A percentile compares a stretch with the other conserved stretches of the same genome.
Evolutionary conservation across 768 basidiomycete genomes (phyloP).

Genomic region (Mycena kentingensis): DNA sequence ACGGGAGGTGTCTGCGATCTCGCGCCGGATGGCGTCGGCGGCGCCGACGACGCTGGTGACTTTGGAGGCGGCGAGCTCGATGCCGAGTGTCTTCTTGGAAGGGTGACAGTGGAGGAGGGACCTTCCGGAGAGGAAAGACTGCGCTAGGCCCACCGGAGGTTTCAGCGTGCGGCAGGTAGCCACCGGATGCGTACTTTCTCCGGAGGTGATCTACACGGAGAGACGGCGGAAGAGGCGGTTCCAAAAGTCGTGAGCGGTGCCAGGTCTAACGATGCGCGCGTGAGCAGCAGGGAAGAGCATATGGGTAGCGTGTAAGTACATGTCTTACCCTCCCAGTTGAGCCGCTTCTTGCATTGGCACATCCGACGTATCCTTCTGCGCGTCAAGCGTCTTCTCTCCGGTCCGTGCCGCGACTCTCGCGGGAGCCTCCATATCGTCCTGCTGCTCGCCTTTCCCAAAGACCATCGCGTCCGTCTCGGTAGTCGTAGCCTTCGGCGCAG

Average conservation of each 20-base stretch:
- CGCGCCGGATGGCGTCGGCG: conserved; percentile 77
- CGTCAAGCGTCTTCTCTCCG: conserved; percentile 29
- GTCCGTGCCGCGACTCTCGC: conserved; percentile 37
- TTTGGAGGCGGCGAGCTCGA: conserved; percentile 91
- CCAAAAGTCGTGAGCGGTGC: conserved; percentile 92
- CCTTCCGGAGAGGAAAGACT: conserved; percentile 90
- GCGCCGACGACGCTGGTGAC: conserved; percentile 75
- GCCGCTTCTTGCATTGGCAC: conserved; percentile 75
- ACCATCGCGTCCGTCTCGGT: conserved; percentile 30
- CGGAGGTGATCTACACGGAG: conserved; percentile 88
- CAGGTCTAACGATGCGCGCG: conserved; percentile 32
- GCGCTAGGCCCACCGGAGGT: conserved; percentile 80
- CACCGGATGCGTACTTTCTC: conserved; percentile 65
- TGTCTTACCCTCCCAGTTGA: conserved; percentile 85
- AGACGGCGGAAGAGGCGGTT: conserved; percentile 94
- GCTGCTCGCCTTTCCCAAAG: conserved; percentile 42
- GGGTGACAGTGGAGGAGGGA: conserved; percentile 88
- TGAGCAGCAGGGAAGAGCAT: neutral
- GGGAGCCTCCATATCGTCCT: conserved; percentile 27
- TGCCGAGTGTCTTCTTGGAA: conserved; percentile 82
- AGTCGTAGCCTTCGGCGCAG: conserved; percentile 26
- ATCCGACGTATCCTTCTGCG: conserved; percentile 63
- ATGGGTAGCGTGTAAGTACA: conserved; percentile 55
- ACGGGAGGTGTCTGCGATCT: conserved; percentile 49
- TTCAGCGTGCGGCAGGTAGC: neutral